Evolutionary conservation across 2,329 filamentous ascomycete species (phyloP).

Genomic region (Colletotrichum kahawae): DNA sequence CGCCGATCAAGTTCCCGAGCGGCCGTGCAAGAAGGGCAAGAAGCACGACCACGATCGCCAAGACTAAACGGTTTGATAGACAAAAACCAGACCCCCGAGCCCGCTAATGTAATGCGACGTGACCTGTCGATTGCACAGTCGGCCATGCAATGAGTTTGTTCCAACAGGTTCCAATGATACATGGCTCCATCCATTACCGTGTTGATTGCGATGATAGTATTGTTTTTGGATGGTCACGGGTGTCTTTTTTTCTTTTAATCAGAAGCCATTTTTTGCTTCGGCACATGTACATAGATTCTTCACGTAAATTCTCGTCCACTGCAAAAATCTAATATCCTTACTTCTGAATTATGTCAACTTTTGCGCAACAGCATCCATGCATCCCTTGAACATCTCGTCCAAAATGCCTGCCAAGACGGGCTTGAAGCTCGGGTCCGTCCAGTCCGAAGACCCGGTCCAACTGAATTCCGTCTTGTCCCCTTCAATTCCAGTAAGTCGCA

Average conservation of each 20-base stretch:
- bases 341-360: not conserved
- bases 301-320: not conserved
- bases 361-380: not conserved
- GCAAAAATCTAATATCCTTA: not conserved
- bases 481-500: not conserved
- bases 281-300: not conserved
- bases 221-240: not conserved
- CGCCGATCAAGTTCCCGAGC: not conserved
- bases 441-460: not conserved
- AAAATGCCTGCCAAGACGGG: not conserved
- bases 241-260: not conserved
- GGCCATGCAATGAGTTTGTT: not conserved
- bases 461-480: not conserved
- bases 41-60: not conserved
- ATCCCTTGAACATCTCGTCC: not conserved
- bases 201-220: not conserved
- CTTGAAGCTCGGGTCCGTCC: not conserved
- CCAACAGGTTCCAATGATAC: not conserved
- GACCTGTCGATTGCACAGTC: not conserved
- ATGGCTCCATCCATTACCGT: not conserved
- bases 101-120: not conserved
- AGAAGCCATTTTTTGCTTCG: not conserved
- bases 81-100: not conserved
- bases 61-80: not conserved
- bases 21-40: constrained; percentile 6